Base-by-base conservation (phyloP, 106 monocot species). In the Iris macrosiphon region DNA sequence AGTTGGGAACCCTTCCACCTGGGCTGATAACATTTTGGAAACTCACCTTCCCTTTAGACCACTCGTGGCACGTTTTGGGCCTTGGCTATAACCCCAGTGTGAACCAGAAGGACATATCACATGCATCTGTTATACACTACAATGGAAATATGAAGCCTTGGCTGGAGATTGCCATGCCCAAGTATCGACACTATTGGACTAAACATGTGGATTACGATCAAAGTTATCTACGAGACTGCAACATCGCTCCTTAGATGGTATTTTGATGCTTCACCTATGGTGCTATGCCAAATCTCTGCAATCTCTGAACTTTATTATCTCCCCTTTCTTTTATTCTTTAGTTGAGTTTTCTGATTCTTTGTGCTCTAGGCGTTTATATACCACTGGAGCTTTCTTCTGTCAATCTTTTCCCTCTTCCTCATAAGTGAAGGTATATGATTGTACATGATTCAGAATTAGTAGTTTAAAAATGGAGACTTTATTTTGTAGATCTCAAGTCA, bases 101-200 rank as follows among this genome's bases (percentile, higher is more conserved):
- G 8, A 63, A 46, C 55, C 53, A 29, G 14, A 62, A 40, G 40
- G 67, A 78, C 1, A 68, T 78, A 13, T 72, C 67, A 18, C 45
- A 62, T 4, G 78, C 78, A 2, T 72, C 72, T 0, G 78, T 68
- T 3, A 52, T 78, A 8, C 78, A 78, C 45, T 78, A 67, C 49
- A 78, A 72, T 32, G 78, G 78, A 33, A 78, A 78, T 25, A 47
- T 77, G 77, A 77, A 77, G 66, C 77, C 71, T n/a, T 77, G 77
- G 77, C 35, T 77, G 15, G 72, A 77, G 55, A 77, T 72, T 21
- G 77, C 60, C 39, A 31, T 77, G 28, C 71, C 71, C 28, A 66
- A 38, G 23, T 78, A 61, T 39, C 66, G 67, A 0, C 44, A 42
- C 55, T 72, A 72, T 34, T 78, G 78, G 78, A 72, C 72, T 0